Percentiles rank a stretch among this genome's conserved stretches.
Evolutionary conservation across 192 early-diverging fungal genomes (phyloP).

Genomic region (Entophlyctis luteolus): DNA sequence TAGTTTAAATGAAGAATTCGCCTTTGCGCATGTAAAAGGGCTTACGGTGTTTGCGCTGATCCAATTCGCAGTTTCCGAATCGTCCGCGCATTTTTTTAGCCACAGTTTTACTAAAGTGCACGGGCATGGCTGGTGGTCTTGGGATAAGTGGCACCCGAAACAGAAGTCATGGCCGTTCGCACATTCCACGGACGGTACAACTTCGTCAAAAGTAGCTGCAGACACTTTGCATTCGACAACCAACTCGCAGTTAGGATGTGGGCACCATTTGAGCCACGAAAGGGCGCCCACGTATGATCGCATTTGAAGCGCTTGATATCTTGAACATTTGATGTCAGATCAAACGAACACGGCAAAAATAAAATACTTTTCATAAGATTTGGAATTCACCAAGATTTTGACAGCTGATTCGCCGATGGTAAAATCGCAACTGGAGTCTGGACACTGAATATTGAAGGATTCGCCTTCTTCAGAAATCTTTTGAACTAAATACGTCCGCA

Average conservation of each 20-base stretch:
- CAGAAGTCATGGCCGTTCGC: slow-evolving; percentile 78
- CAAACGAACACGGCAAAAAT: not conserved
- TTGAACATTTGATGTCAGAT: slow-evolving; percentile 21
- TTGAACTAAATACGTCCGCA: slow-evolving; percentile 73
- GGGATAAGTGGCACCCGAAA: slow-evolving; percentile 79
- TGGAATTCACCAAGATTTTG: slow-evolving; percentile 57
- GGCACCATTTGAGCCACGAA: slow-evolving; percentile 83
- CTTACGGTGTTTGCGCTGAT: slow-evolving; percentile 66
- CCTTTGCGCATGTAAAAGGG: not conserved
- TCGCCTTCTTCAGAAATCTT: slow-evolving; percentile 90
- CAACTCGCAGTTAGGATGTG: slow-evolving; percentile 91
- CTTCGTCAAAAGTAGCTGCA: slow-evolving; percentile 56
- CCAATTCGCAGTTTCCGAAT: slow-evolving; percentile 98
- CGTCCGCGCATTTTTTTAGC: slow-evolving; percentile 95
- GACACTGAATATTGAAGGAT: slow-evolving; percentile 82
- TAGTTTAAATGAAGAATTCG: not conserved
- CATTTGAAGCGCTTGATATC: slow-evolving; percentile 72
- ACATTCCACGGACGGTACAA: slow-evolving; percentile 87
- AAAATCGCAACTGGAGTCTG: slow-evolving; percentile 67
- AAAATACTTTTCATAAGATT: slow-evolving; percentile 60
- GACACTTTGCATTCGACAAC: slow-evolving; percentile 87
- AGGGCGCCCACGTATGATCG: slow-evolving; percentile 91
- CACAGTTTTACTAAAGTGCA: slow-evolving; percentile 80
- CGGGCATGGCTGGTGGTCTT: slow-evolving; percentile 81
- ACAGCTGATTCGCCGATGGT: slow-evolving; percentile 83